Conservation (phyloP, 148 eudicot genomes). For the Vaccinium macrocarpon region DNA sequence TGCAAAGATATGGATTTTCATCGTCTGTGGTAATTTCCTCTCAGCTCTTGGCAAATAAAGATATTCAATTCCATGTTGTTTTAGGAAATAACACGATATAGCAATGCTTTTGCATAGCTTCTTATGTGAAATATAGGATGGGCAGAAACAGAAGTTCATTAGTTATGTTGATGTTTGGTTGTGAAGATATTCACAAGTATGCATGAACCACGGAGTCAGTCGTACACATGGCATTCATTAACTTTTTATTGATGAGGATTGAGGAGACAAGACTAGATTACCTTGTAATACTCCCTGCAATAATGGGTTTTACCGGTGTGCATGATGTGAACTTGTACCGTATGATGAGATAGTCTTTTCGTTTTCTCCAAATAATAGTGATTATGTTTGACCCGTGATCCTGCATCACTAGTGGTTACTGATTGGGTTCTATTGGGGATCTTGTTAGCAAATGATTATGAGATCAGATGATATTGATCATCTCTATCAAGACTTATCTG, state of each 20-base stretch:
- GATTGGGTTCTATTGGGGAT: background rate
- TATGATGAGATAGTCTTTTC: background rate
- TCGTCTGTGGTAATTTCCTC: conserved; percentile 68
- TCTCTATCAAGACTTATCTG: background rate
- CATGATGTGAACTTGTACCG: background rate
- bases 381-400: background rate
- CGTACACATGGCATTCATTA: background rate
- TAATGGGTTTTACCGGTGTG: background rate
- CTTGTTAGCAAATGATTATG: background rate
- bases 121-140: background rate
- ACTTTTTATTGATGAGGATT: background rate
- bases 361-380: background rate
- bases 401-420: background rate
- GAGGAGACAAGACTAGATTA: background rate
- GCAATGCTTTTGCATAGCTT: background rate
- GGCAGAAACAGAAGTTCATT: background rate
- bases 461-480: background rate
- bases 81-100: background rate
- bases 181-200: background rate
- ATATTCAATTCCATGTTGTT: background rate
- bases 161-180: background rate
- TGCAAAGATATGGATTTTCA: conserved; percentile 98
- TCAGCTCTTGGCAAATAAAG: background rate
- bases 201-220: background rate
- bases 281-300: background rate